A percentile compares a stretch with the other conserved stretches of the same genome.
These are phyloP conservation scores for Letharia columbiana DNA, from an alignment of 495 filamentous ascomycete species.

Conservation along the genomic window DNA sequence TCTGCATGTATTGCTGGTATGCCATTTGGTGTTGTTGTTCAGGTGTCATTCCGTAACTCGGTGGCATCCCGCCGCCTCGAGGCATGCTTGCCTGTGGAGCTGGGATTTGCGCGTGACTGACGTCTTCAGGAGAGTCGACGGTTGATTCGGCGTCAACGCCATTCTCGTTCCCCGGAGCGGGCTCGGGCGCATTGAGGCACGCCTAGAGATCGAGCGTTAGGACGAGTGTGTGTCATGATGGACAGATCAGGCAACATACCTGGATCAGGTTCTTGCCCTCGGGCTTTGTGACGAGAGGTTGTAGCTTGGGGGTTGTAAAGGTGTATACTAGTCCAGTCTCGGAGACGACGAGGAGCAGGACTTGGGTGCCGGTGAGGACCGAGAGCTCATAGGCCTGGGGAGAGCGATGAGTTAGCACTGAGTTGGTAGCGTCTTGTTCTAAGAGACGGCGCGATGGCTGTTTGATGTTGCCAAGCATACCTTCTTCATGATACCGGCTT, in stretches of 20 bases:
- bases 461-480: conserved; percentile 40
- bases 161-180: conserved; percentile 76
- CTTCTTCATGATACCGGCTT: conserved; percentile 99
- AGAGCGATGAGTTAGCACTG: conserved; percentile 1
- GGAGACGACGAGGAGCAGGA: conserved; percentile 92
- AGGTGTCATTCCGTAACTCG: conserved; percentile 47
- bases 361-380: conserved; percentile 95
- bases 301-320: conserved; percentile 97
- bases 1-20: conserved; percentile 48
- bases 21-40: conserved; percentile 52
- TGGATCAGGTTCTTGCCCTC: conserved; percentile 99
- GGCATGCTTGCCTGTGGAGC: conserved; percentile 45
- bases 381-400: conserved; percentile 91
- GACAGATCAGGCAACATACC: conserved; percentile 45
- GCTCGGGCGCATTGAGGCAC: conserved; percentile 93
- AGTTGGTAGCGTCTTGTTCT: conserved; percentile 3
- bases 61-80: conserved; percentile 38
- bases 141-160: conserved; percentile 67
- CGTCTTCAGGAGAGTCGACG: conserved; percentile 50
- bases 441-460: conserved; percentile 9
- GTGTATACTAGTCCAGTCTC: conserved; percentile 99
- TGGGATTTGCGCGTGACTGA: conserved; percentile 44
- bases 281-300: conserved; percentile 96
- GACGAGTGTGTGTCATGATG: conserved; percentile 12
- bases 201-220: conserved; percentile 48